Evolutionary conservation across 495 filamentous ascomycete species (phyloP), one percentile per base, ranked within the genome.

Genomic region (Wilcoxina mikolae): DNA sequence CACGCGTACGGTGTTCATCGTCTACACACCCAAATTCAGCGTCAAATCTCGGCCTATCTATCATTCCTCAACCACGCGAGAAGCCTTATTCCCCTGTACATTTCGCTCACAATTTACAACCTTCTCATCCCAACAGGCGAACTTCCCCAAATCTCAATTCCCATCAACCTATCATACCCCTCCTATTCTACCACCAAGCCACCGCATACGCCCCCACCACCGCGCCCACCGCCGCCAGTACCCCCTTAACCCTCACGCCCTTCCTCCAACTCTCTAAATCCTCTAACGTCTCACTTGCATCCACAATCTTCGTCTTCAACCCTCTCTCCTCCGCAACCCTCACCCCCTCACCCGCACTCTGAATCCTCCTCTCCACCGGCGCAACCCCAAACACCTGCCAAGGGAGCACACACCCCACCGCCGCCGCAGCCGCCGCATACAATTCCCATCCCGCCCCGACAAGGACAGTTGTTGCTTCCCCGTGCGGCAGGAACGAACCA

Each of bases 401-500:
- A 1, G 64, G 64, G 1, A 66, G 25, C 18, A 66, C 26, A 3
- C 54, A 50, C 5, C 47, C 45, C 39, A 66, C 27, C 27, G 60
- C 42, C 11, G 55, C n/a, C 5, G 62, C 51, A 11, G 59, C 58
- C 23, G 43, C 53, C 24, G 63, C 53, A 25, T 63, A 65, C 27
- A 62, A 49, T 9, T 46, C 58, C 64, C 64, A 66, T 22, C 56
- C 62, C 3, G 44, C 60, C 5, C 56, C 51, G 22, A 31, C 3
- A 7, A 55, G 22, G 23, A 55, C 41, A 15, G 55, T 51, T 11
- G 51, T 57, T 2, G 58, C 47, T 7, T 56, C 58, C 20, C 53
- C 58, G 15, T 56, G 46, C 3, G 62, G 63, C n/a, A 66, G 17
- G 53, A 65, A 65, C 15, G 62, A 65, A 25, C 22, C n/a, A 7